Percentiles rank a stretch among this genome's conserved stretches.
phyloP scores from a whole-genome alignment of 1,139 yeast genomes.

The Waltiozyma solani region DNA sequence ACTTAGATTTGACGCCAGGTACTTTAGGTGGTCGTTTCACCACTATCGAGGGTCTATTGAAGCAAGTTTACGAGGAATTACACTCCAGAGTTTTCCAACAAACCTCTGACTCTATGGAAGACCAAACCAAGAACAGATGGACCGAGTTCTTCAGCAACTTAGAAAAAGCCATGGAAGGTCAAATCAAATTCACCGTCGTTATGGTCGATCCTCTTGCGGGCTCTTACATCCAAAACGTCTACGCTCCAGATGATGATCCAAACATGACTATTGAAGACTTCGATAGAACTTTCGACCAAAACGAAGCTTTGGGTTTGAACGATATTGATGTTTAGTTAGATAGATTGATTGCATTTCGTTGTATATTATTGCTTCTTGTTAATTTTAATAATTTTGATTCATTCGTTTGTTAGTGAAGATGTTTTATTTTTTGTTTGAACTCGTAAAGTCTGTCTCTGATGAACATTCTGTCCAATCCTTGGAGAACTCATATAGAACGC shows the following conservation, averaged over 20 bases:
- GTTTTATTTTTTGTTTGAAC: too few relatives aligned
- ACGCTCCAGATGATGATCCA: slow-evolving; percentile 97
- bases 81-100: slow-evolving; percentile 77
- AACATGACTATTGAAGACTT: slow-evolving; percentile 86
- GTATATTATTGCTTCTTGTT: too few relatives aligned
- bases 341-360: not conserved
- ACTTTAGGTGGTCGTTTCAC: slow-evolving; percentile 98
- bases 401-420: too few relatives aligned
- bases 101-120: slow-evolving; percentile 89
- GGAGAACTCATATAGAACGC: too few relatives aligned
- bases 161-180: slow-evolving; percentile 77
- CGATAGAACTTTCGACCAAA: slow-evolving; percentile 79
- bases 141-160: slow-evolving; percentile 61
- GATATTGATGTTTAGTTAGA: slow-evolving; percentile 49
- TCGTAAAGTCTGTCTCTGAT: too few relatives aligned
- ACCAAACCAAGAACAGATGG: slow-evolving; percentile 72
- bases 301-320: slow-evolving; percentile 84
- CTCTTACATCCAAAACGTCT: slow-evolving; percentile 91
- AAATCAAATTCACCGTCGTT: slow-evolving; percentile 68
- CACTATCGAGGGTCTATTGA: slow-evolving; percentile 85
- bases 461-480: too few relatives aligned
- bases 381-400: too few relatives aligned
- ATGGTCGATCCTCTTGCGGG: slow-evolving; percentile 96
- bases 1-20: slow-evolving; percentile 89
- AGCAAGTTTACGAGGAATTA: slow-evolving; percentile 85